These are phyloP conservation scores for Skeletonema potamos DNA, from an alignment of 108 stramenopile genomes.

Conservation along the genomic window DNA sequence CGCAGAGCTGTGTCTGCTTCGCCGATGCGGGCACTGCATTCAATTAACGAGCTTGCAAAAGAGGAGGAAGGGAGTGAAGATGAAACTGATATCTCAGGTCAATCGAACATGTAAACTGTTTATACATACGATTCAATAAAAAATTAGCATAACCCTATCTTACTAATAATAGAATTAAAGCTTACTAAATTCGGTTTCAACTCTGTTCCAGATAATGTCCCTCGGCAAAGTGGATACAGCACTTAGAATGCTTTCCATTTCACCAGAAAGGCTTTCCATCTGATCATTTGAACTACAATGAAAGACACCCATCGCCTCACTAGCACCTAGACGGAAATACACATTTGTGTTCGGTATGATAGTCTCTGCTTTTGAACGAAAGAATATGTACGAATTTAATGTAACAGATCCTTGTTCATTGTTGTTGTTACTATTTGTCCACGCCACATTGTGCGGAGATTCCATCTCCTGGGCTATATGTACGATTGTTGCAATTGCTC, in stretches of 20 bases:
- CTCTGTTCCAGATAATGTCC: neutral
- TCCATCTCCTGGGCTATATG: conserved; percentile 38
- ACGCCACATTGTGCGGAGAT: conserved; percentile 30
- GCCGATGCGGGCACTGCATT: conserved; percentile 38
- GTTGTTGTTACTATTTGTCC: conserved; percentile 14
- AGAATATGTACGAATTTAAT: conserved; percentile 50
- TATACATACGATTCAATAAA: neutral
- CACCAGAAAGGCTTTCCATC: conserved; percentile 14
- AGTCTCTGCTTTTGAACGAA: conserved; percentile 46
- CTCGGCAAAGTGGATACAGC: neutral
- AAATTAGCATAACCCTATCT: neutral
- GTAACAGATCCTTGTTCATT: neutral
- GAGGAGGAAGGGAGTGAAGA: conserved; percentile 37
- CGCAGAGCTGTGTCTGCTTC: conserved; percentile 32
- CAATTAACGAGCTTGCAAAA: conserved; percentile 32
- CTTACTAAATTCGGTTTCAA: neutral
- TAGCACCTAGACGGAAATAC: conserved; percentile 39
- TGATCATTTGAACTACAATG: conserved; percentile 51
- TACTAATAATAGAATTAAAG: neutral
- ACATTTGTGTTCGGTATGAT: conserved; percentile 21
- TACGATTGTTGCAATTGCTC: conserved; percentile 49
- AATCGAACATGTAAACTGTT: neutral
- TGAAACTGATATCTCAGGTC: neutral
- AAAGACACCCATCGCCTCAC: conserved; percentile 65
- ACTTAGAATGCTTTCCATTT: neutral